Evolutionary conservation across 1,284 basidiomycete genomes (phyloP), one percentile per base, ranked within the genome.

Genomic region (Trametes versicolor): DNA sequence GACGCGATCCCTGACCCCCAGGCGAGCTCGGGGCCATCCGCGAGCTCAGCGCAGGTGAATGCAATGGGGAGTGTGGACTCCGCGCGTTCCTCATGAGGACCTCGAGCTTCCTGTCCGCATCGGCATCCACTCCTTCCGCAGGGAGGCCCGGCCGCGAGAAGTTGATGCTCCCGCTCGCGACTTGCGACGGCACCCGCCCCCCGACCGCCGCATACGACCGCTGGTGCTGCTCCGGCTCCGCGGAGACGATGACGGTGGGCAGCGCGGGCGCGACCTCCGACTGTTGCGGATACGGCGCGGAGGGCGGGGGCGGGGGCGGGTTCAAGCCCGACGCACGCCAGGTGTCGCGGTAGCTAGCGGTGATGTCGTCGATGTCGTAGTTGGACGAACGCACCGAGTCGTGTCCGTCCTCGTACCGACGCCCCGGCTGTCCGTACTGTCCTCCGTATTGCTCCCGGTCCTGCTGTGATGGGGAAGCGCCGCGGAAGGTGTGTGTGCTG

Each of bases 11-110:
- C 49, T 41, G 56, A 1, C 50, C 55, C 12, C 48, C 52, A 12
- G 57, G 60, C 15, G 60, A 58, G 45, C 41, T 41, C 43, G 66
- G 49, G 27, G 59, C 58, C 53, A 57, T 47, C 43, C 64, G 64
- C 45, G 54, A 63, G 57, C 51, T 68, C 2, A 61, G 21, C 25
- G 27, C 48, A 13, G 66, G 60, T 7, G 66, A 67, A 62, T 50
- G 59, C 64, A 53, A 39, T 27, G 68, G 43, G 29, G 69, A 57
- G 27, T 47, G 60, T 15, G 65, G 63, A 12, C 65, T 60, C 23
- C 62, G 78, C 29, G 80, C 75, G 72, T 90, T 90, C 47, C 90
- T 81, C 72, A 88, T 83, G 47, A 91, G 76, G 12, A 91, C 90
- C 60, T 79, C 79, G 39, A 82, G 81, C 69, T 91, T 91, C 69